Evolutionary conservation across 768 basidiomycete genomes (phyloP).

Genomic region (Lactarius tabidus): DNA sequence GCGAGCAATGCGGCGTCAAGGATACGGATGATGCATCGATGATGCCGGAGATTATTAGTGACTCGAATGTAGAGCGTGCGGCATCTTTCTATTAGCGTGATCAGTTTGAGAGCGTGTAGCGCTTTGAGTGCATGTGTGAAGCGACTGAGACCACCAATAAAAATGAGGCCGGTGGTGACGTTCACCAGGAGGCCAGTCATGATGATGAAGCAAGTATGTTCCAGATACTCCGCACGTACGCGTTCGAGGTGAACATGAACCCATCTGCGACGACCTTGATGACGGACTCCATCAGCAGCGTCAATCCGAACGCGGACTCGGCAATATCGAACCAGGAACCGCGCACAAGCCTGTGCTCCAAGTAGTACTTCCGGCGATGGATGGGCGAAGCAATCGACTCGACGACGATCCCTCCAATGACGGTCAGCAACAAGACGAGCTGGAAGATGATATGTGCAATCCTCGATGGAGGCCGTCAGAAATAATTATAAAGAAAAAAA

Average conservation of each 20-base stretch:
- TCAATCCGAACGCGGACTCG: constrained; percentile 66
- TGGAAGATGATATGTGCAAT: constrained; percentile 71
- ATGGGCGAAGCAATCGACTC: constrained; percentile 80
- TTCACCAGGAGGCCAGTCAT: constrained; percentile 75
- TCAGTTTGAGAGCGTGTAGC: constrained; percentile 80
- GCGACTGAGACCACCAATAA: constrained; percentile 76
- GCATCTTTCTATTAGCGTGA: constrained; percentile 87
- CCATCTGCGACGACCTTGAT: constrained; percentile 94
- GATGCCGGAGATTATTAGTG: constrained; percentile 84
- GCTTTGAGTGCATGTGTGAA: constrained; percentile 83
- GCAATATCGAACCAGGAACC: constrained; percentile 85
- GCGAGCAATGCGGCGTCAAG: constrained; percentile 87
- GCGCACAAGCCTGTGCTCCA: constrained; percentile 50
- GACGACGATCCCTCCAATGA: constrained; percentile 77
- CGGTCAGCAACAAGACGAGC: constrained; percentile 63
- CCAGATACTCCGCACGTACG: constrained; percentile 89
- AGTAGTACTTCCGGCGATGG: constrained; percentile 73
- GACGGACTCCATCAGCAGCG: constrained; percentile 74
- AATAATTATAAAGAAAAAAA: too few species aligned
- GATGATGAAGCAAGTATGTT: constrained; percentile 83
- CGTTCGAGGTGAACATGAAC: constrained; percentile 85
- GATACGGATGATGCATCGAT: constrained; percentile 71
- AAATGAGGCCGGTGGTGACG: constrained; percentile 63
- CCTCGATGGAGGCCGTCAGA: constrained; percentile 61
- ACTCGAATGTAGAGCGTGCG: constrained; percentile 83